Evolutionary conservation across 768 basidiomycete genomes (phyloP).

Genomic region (Boletus edulis): DNA sequence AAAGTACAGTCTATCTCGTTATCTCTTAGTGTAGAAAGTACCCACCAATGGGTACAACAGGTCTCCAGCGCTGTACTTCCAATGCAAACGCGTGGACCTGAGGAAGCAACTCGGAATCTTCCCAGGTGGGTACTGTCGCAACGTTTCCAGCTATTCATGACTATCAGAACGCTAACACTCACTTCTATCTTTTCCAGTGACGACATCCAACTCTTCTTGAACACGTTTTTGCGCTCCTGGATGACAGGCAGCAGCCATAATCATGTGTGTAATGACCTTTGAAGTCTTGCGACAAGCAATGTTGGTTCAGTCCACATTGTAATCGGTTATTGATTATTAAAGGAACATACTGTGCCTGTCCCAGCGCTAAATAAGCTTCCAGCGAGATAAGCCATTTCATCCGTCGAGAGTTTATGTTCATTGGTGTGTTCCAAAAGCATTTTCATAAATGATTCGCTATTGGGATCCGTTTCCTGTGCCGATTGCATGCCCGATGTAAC

Average conservation of each 20-base stretch:
- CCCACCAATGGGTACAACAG: conserved; percentile 26
- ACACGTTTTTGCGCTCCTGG: conserved; percentile 49
- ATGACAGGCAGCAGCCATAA: conserved; percentile 54
- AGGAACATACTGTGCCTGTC: conserved; percentile 42
- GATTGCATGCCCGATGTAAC: background rate
- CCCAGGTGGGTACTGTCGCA: conserved; percentile 34
- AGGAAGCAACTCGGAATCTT: conserved; percentile 31
- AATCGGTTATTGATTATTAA: background rate
- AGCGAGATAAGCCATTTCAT: conserved; percentile 57
- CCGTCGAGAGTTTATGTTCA: conserved; percentile 45
- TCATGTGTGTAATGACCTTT: conserved; percentile 45
- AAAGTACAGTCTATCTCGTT: background rate
- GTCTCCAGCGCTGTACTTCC: conserved; percentile 38
- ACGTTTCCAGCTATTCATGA: background rate
- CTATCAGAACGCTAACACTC: background rate
- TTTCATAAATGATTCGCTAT: conserved; percentile 42
- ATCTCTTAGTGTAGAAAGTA: background rate
- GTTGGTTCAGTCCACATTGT: background rate
- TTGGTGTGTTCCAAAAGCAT: conserved; percentile 48
- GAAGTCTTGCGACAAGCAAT: conserved; percentile 34
- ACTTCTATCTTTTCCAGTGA: conserved; percentile 42
- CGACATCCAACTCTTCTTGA: conserved; percentile 51
- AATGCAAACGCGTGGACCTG: conserved; percentile 35
- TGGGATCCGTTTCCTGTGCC: conserved; percentile 6
- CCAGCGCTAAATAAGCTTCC: conserved; percentile 61